Evolutionary conservation across 1,284 basidiomycete genomes (phyloP).

Genomic region (Pascua sp.): DNA sequence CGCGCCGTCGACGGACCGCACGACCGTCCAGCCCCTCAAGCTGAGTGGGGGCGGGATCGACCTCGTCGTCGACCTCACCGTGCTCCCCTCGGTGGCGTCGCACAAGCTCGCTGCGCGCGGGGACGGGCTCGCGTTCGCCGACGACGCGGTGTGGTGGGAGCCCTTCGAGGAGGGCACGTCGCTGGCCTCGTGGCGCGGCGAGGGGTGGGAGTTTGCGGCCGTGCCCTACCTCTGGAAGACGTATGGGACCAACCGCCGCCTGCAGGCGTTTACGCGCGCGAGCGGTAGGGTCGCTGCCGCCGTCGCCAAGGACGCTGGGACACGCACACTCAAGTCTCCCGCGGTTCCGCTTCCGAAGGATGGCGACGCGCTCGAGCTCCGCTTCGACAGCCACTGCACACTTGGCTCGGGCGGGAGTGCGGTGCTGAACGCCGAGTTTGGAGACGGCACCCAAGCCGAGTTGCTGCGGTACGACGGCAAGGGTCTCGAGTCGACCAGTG

Average conservation of each 20-base stretch:
- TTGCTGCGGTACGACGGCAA: not conserved
- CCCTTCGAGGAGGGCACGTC: conserved; percentile 1
- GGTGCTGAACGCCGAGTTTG: not conserved
- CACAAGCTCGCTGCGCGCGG: too few relatives aligned
- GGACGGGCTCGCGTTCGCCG: not conserved
- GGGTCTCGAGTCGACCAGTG: not conserved
- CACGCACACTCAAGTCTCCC: not conserved
- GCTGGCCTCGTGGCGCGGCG: not conserved
- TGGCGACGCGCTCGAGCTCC: conserved; percentile 1
- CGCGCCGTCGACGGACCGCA: not conserved
- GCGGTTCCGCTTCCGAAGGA: not conserved
- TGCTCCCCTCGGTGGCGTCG: not conserved
- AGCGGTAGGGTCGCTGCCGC: not conserved
- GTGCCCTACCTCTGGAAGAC: not conserved
- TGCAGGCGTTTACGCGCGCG: conserved; percentile 2
- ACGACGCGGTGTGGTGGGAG: conserved; percentile 4
- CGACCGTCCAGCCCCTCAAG: not conserved
- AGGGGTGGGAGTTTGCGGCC: conserved; percentile 1
- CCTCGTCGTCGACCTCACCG: conserved; percentile 1
- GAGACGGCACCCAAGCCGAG: not conserved
- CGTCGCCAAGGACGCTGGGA: not conserved
- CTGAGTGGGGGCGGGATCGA: not conserved
- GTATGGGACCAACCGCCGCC: not conserved
- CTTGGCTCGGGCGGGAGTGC: not conserved
- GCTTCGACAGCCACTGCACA: conserved; percentile 7